Evolutionary conservation across 2,329 filamentous ascomycete genomes (phyloP).

Genomic region (Fusarium palustre): DNA sequence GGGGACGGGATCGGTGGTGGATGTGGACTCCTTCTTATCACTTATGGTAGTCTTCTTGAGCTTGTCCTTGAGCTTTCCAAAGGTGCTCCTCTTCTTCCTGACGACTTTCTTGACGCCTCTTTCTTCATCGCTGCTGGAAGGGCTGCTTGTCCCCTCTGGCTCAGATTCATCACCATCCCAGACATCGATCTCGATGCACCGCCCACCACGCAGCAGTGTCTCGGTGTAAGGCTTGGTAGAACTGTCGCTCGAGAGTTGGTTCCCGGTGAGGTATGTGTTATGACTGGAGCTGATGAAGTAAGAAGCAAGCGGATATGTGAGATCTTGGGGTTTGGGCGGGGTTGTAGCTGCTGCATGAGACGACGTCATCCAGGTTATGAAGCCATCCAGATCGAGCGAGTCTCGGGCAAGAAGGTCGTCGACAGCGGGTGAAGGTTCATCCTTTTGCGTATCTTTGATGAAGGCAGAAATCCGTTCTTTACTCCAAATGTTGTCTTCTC

Average conservation of each 20-base stretch:
- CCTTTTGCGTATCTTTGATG: constrained; percentile 59
- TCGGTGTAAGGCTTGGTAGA: constrained; percentile 90
- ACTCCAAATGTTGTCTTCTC: constrained; percentile 58
- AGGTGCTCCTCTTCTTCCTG: constrained; percentile 67
- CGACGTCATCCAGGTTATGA: constrained; percentile 69
- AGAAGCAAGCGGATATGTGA: constrained; percentile 84
- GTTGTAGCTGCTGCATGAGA: constrained; percentile 57
- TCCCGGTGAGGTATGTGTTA: constrained; percentile 92
- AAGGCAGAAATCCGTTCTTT: constrained; percentile 60
- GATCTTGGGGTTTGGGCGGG: constrained; percentile 59
- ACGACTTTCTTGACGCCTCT: constrained; percentile 62
- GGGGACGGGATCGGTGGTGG: neutral
- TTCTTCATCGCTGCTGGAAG: constrained; percentile 61
- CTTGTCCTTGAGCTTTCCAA: constrained; percentile 72
- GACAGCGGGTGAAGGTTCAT: constrained; percentile 49
- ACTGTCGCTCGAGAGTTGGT: constrained; percentile 87
- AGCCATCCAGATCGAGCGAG: constrained; percentile 61
- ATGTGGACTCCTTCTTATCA: constrained; percentile 46
- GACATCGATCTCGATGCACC: constrained; percentile 94
- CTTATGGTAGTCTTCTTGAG: constrained; percentile 62
- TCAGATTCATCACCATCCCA: constrained; percentile 88
- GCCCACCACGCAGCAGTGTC: constrained; percentile 84
- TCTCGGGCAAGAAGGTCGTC: constrained; percentile 45
- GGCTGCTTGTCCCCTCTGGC: constrained; percentile 58
- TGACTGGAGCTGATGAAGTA: constrained; percentile 96